Percentiles rank a stretch among this genome's conserved stretches.
Evolutionary conservation across 371 early-diverging fungal species (phyloP).

Genomic region (Apophysomyces variabilis): DNA sequence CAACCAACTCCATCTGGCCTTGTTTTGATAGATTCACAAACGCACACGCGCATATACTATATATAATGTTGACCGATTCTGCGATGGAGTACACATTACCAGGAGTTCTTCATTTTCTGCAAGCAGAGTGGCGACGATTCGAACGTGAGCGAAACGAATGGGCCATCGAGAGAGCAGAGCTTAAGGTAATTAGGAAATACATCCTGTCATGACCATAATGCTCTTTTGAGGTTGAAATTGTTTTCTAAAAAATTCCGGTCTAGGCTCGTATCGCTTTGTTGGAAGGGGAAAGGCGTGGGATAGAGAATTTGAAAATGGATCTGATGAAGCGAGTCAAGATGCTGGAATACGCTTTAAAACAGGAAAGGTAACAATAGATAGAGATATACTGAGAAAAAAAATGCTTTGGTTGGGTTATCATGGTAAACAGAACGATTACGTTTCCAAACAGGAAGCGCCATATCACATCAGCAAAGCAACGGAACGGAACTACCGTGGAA

Average conservation of each 20-base stretch:
- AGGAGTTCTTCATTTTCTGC: conserved; percentile 82
- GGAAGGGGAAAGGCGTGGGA: conserved; percentile 83
- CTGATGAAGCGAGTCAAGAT: conserved; percentile 84
- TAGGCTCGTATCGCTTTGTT: conserved; percentile 79
- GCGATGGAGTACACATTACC: conserved; percentile 75
- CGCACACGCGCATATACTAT: not conserved
- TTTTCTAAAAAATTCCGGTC: not conserved
- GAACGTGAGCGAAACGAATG: conserved; percentile 90
- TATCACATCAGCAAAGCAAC: not conserved
- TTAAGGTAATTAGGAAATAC: conserved; percentile 61
- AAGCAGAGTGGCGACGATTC: conserved; percentile 84
- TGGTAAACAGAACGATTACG: not conserved
- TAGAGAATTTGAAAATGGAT: conserved; percentile 78
- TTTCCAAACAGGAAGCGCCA: not conserved
- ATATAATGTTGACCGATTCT: conserved; percentile 32
- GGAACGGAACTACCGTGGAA: not conserved
- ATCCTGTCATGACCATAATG: too few relatives aligned
- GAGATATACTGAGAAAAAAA: not conserved
- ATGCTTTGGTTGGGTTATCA: not conserved
- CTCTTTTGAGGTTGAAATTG: not conserved
- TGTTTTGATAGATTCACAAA: not conserved
- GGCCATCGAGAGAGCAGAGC: conserved; percentile 83
- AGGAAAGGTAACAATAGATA: conserved; percentile 63
- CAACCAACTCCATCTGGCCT: not conserved
- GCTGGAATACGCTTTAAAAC: conserved; percentile 85